Percentiles rank a stretch among this genome's conserved stretches.
Conservation (phyloP, 1,284 basidiomycete genomes). For the Xanthoconium separans region DNA sequence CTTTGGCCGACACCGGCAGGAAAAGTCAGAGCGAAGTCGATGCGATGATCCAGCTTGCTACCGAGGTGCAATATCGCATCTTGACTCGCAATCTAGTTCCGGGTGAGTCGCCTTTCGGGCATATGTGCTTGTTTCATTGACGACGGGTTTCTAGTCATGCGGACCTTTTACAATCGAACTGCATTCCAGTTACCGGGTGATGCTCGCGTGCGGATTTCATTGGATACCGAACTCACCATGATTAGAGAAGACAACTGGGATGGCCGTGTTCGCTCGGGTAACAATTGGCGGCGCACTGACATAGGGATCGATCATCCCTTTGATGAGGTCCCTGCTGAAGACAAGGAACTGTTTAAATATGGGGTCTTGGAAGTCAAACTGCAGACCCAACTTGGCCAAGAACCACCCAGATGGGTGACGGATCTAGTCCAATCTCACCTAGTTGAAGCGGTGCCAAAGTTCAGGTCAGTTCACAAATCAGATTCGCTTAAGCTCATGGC, state of each 20-base stretch:
- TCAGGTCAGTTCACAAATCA: slow-evolving; percentile 52
- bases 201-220: slow-evolving; percentile 95
- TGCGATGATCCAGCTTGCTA: slow-evolving; percentile 93
- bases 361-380: slow-evolving; percentile 96
- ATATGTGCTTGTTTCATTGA: neutral
- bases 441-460: slow-evolving; percentile 91
- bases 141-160: slow-evolving; percentile 63
- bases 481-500: neutral
- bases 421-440: slow-evolving; percentile 94
- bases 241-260: slow-evolving; percentile 98
- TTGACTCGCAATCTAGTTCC: slow-evolving; percentile 83
- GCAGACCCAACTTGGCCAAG: slow-evolving; percentile 94
- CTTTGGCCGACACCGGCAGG: slow-evolving; percentile 87
- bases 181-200: slow-evolving; percentile 99
- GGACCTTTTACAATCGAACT: slow-evolving; percentile 99
- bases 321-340: slow-evolving; percentile 70
- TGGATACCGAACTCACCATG: slow-evolving; percentile 95
- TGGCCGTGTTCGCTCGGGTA: slow-evolving; percentile 68
- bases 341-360: slow-evolving; percentile 93
- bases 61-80: slow-evolving; percentile 93
- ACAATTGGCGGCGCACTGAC: slow-evolving; percentile 95
- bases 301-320: slow-evolving; percentile 94
- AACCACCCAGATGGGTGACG: slow-evolving; percentile 95
- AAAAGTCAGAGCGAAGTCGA: slow-evolving; percentile 94
- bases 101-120: slow-evolving; percentile 46